These are phyloP conservation scores for Metarhizium album DNA, from an alignment of 2,329 filamentous ascomycete species.

Conservation along the genomic window DNA sequence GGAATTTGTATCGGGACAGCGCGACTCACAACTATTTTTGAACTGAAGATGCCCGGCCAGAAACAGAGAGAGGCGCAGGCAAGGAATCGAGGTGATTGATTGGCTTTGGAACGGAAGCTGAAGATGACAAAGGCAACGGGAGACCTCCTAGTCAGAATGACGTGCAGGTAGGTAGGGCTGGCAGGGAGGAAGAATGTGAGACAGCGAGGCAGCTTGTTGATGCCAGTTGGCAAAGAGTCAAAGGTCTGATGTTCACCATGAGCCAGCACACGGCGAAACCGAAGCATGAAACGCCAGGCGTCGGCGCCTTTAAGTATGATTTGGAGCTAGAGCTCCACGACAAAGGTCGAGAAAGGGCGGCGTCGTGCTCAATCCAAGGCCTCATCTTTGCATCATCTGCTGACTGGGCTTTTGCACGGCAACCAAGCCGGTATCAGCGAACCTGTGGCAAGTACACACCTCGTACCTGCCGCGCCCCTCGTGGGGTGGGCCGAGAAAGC, in stretches of 20 bases:
- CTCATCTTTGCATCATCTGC: conserved; percentile 5
- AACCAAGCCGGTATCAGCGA: conserved; percentile 4
- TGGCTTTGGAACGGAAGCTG: neutral
- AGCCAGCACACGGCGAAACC: neutral
- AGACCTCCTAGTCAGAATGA: neutral
- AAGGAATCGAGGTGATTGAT: neutral
- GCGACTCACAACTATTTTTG: neutral
- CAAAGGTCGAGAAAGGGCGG: neutral
- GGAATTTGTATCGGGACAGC: neutral
- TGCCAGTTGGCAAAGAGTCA: conserved; percentile 4
- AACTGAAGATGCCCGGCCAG: neutral
- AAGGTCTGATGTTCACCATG: neutral
- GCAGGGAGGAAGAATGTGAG: conserved; percentile 1
- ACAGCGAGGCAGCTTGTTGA: neutral
- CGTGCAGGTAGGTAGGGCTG: neutral
- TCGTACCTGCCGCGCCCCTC: conserved; percentile 10
- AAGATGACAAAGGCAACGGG: neutral
- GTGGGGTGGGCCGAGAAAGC: conserved; percentile 5
- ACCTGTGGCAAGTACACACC: conserved; percentile 7
- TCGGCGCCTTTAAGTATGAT: conserved; percentile 9
- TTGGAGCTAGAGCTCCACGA: neutral
- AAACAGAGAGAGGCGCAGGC: neutral
- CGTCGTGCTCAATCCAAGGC: neutral
- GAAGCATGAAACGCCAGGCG: conserved; percentile 1
- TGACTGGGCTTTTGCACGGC: conserved; percentile 4